These are phyloP conservation scores for Huntiella bhutanensis DNA, from an alignment of 2,329 filamentous ascomycete genomes.

Conservation along the genomic window DNA sequence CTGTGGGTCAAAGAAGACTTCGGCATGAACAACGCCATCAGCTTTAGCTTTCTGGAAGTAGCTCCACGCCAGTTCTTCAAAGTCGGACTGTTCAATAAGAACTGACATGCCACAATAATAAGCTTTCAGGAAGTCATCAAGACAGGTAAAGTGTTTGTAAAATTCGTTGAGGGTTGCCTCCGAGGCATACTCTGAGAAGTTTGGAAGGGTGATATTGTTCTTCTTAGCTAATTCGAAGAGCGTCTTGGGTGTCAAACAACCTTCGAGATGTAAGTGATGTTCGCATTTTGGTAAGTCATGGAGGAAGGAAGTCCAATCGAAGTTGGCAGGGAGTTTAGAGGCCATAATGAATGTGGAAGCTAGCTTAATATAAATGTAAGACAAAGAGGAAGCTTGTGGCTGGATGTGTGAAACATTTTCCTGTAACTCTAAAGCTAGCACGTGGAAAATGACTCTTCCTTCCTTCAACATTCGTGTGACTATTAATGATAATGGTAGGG, in stretches of 20 bases:
- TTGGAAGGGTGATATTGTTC: conserved; percentile 44
- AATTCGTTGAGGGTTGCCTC: conserved; percentile 37
- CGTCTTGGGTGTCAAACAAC: conserved; percentile 48
- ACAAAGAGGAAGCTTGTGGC: too few species aligned
- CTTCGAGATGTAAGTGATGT: conserved; percentile 66
- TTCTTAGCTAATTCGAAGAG: conserved; percentile 49
- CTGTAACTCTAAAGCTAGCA: too few species aligned
- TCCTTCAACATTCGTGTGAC: too few species aligned
- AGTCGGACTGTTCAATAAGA: conserved; percentile 46
- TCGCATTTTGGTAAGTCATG: conserved; percentile 57
- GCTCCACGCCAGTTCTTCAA: conserved; percentile 50
- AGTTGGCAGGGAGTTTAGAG: too few species aligned
- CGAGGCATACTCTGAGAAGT: conserved; percentile 30
- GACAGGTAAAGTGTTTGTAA: conserved; percentile 47
- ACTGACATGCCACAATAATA: conserved; percentile 63
- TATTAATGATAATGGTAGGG: too few species aligned
- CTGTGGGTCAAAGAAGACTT: conserved; percentile 69
- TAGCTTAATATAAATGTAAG: too few species aligned
- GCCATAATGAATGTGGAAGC: too few species aligned
- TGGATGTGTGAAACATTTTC: too few species aligned
- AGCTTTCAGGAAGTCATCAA: conserved; percentile 62
- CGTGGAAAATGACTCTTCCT: too few species aligned
- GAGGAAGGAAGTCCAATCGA: conserved; percentile 27
- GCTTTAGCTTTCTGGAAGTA: conserved; percentile 48
- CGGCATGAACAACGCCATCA: conserved; percentile 51